phyloP scores from a whole-genome alignment of 257 asterid species.

The Forsythia suspensa region DNA sequence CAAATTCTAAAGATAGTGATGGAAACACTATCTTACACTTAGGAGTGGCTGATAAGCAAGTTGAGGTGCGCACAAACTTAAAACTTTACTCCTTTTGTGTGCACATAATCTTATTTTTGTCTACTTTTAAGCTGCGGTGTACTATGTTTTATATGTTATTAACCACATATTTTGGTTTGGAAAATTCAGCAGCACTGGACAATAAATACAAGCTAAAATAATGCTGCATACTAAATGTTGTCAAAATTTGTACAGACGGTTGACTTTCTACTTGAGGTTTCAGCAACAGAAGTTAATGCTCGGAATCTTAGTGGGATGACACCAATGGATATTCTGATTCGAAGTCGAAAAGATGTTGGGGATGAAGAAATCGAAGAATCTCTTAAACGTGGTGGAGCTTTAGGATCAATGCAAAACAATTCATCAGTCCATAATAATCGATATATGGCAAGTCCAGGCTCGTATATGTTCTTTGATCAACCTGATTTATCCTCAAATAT shows the following conservation, averaged over 20 bases:
- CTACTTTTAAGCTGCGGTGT: no score
- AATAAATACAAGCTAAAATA: no score
- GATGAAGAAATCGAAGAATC: slow-evolving; percentile 32
- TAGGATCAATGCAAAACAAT: not conserved
- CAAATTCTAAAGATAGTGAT: not conserved
- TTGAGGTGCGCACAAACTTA: not conserved
- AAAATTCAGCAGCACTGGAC: no score
- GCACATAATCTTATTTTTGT: no score
- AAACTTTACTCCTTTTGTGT: no score
- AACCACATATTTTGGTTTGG: no score
- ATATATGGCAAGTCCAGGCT: not conserved
- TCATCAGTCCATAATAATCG: not conserved
- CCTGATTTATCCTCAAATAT: not conserved
- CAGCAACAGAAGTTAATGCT: slow-evolving; percentile 24
- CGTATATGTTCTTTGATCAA: not conserved
- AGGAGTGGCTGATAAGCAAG: not conserved
- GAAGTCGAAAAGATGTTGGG: slow-evolving; percentile 23
- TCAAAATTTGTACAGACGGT: slow-evolving; percentile 11
- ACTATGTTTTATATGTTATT: no score
- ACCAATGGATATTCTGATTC: slow-evolving; percentile 35
- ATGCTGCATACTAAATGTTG: no score
- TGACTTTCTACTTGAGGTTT: slow-evolving; percentile 21
- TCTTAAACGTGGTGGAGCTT: slow-evolving; percentile 30
- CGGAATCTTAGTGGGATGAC: slow-evolving; percentile 30
- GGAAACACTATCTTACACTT: not conserved